A percentile compares a stretch with the other conserved stretches of the same genome.
Conservation (phyloP, 345 rosid genomes). For the Brassica nigra region DNA sequence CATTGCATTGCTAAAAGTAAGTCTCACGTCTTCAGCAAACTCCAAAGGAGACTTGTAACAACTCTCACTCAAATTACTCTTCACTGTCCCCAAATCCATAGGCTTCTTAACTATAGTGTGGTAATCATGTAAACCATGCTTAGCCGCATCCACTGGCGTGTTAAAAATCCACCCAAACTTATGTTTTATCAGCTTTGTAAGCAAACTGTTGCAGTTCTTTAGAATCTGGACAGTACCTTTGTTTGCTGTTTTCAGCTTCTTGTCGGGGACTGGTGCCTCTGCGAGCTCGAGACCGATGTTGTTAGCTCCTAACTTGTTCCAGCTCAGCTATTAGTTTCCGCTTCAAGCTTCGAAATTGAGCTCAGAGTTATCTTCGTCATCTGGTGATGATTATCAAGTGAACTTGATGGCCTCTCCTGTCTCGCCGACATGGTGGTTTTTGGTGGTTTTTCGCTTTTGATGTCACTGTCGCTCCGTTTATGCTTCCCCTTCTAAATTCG, state of each 20-base stretch:
- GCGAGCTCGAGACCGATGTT: conserved; percentile 19
- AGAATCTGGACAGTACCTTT: conserved; percentile 50
- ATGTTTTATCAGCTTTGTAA: conserved; percentile 76
- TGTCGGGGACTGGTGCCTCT: conserved; percentile 37
- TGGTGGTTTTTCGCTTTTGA: conserved; percentile 25
- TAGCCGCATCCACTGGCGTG: conserved; percentile 73
- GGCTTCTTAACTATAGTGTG: conserved; percentile 70
- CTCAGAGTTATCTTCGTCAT: conserved; percentile 36
- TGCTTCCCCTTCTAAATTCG: conserved; percentile 36
- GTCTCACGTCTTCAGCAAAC: conserved; percentile 83
- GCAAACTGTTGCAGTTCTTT: conserved; percentile 61
- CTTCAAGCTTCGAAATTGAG: conserved; percentile 42
- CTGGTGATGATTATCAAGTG: conserved; percentile 25
- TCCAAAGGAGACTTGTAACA: conserved; percentile 69
- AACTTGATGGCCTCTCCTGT: conserved; percentile 24
- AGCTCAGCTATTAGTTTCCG: conserved; percentile 34
- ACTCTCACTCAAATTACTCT: conserved; percentile 59
- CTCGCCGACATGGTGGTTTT: conserved; percentile 20
- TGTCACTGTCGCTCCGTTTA: conserved; percentile 28
- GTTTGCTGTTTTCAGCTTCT: conserved; percentile 50
- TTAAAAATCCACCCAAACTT: conserved; percentile 85
- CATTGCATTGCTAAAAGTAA: conserved; percentile 81
- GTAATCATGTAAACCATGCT: conserved; percentile 76
- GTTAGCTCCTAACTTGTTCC: conserved; percentile 35
- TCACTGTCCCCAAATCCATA: conserved; percentile 92